These are phyloP conservation scores for Colletotrichum musae DNA, from an alignment of 2,329 filamentous ascomycete species.

Conservation along the genomic window DNA sequence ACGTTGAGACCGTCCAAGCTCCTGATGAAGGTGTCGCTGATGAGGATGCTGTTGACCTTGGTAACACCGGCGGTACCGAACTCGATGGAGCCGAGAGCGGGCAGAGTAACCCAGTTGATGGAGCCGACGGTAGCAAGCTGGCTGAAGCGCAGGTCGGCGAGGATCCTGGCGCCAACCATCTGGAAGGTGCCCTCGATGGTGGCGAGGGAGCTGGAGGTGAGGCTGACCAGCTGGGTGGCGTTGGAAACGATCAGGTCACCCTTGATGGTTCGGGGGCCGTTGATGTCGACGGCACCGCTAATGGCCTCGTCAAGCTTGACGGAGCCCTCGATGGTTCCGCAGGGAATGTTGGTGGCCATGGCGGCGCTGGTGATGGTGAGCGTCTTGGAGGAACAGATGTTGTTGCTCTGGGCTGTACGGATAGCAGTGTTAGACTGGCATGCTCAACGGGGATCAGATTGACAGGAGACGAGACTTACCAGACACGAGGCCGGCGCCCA, in stretches of 20 bases:
- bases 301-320: constrained; percentile 74
- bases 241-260: constrained; percentile 75
- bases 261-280: constrained; percentile 70
- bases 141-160: constrained; percentile 78
- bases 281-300: constrained; percentile 71
- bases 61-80: constrained; percentile 72
- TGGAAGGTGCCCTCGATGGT: constrained; percentile 79
- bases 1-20: constrained; percentile 87
- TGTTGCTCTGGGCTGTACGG: constrained; percentile 50
- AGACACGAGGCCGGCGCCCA: constrained; percentile 57
- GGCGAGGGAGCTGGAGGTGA: constrained; percentile 73
- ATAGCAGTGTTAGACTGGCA: constrained; percentile 28
- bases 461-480: constrained; percentile 54
- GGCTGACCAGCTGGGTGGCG: constrained; percentile 68
- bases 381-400: constrained; percentile 53
- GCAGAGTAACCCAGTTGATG: constrained; percentile 82
- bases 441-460: not conserved
- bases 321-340: constrained; percentile 78
- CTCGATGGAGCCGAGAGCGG: constrained; percentile 65
- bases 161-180: constrained; percentile 76
- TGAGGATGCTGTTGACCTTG: constrained; percentile 77
- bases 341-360: constrained; percentile 74
- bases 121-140: constrained; percentile 74
- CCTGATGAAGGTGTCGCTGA: constrained; percentile 89
- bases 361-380: constrained; percentile 75